Percentiles rank a stretch among this genome's conserved stretches.
phyloP scores from a whole-genome alignment of 23 red algal species.

The Porphyridium purpureum region DNA sequence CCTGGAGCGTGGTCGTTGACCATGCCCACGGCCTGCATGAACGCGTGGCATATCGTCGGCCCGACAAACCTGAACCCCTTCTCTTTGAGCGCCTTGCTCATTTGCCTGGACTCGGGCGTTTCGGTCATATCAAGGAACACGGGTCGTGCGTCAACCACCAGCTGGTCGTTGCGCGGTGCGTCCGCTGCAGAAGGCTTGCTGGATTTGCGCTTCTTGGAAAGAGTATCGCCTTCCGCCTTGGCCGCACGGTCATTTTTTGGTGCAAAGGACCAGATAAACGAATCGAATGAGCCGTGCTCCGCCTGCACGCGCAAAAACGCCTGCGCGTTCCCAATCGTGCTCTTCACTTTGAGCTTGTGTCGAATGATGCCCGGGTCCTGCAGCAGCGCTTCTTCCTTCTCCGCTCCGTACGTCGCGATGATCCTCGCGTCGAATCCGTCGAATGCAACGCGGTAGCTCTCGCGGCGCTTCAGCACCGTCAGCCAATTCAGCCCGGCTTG shows the following conservation, averaged over 20 bases:
- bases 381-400: conserved; percentile 11
- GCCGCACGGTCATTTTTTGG: too few species aligned
- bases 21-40: conserved; percentile 41
- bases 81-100: conserved; percentile 39
- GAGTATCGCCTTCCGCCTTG: conserved; percentile 3
- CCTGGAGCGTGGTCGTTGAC: not conserved
- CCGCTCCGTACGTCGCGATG: conserved; percentile 13
- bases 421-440: conserved; percentile 20
- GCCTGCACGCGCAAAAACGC: conserved; percentile 22
- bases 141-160: not conserved
- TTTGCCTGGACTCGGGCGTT: conserved; percentile 4
- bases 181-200: too few species aligned
- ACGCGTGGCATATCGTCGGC: conserved; percentile 26
- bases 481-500: conserved; percentile 53
- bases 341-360: conserved; percentile 17
- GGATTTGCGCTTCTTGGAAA: not conserved
- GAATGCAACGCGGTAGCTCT: conserved; percentile 36
- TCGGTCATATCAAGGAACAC: not conserved
- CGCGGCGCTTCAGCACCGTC: conserved; percentile 26
- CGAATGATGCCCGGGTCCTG: conserved; percentile 22
- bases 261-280: too few species aligned
- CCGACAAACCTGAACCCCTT: conserved; percentile 52
- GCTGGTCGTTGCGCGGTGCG: conserved; percentile 13
- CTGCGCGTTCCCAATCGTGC: conserved; percentile 19
- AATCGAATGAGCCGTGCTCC: conserved; percentile 8